These are phyloP conservation scores for Copromyces sp. DNA, from an alignment of 495 filamentous ascomycete species.

Conservation along the genomic window DNA sequence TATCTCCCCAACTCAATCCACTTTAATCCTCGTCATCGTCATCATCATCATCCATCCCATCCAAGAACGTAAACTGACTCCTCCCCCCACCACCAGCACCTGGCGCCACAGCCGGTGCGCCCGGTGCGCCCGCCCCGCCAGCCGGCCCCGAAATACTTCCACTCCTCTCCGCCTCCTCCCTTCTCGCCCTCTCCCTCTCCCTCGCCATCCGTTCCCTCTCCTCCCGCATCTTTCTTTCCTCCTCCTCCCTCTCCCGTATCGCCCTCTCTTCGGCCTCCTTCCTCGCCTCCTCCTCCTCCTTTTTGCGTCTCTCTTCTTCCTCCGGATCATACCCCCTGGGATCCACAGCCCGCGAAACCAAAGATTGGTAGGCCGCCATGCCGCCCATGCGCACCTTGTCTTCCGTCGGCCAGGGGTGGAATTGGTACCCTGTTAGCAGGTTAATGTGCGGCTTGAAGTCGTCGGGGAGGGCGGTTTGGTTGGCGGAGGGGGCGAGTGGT, in stretches of 20 bases:
- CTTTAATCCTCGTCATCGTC: conserved; percentile 26
- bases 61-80: conserved; percentile 44
- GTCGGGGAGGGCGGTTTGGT: conserved; percentile 21
- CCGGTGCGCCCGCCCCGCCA: background rate
- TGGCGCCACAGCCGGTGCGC: background rate
- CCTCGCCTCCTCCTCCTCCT: conserved; percentile 30
- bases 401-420: conserved; percentile 61
- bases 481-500: background rate
- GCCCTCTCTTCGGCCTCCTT: conserved; percentile 32
- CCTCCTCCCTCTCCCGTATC: conserved; percentile 35
- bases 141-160: conserved; percentile 19
- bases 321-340: conserved; percentile 44
- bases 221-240: conserved; percentile 25
- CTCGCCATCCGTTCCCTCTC: conserved; percentile 26
- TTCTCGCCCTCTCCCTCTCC: conserved; percentile 30
- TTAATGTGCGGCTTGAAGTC: conserved; percentile 42
- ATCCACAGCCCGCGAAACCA: conserved; percentile 49
- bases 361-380: conserved; percentile 46
- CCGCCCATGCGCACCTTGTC: conserved; percentile 52
- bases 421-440: conserved; percentile 36
- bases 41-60: conserved; percentile 43
- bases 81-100: conserved; percentile 16
- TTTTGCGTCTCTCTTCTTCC: conserved; percentile 33
- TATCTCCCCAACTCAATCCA: background rate
- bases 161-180: conserved; percentile 34